phyloP scores from a whole-genome alignment of 2,329 filamentous ascomycete genomes.

The Microsporum ferrugineum region DNA sequence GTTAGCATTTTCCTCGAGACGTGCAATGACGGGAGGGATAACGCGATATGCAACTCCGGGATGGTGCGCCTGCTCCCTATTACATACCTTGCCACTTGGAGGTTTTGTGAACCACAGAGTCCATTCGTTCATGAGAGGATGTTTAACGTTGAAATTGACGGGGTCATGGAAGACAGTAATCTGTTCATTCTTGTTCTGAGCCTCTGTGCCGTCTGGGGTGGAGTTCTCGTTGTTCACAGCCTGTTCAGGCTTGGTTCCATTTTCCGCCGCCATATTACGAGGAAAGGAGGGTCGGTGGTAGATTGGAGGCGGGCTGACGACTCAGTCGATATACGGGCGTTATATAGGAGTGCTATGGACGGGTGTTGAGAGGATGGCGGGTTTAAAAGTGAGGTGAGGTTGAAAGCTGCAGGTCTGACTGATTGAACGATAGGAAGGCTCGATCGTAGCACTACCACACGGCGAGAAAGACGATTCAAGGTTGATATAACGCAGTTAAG shows the following conservation, averaged over 20 bases:
- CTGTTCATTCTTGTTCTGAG: constrained; percentile 38
- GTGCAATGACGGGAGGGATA: neutral
- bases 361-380: neutral
- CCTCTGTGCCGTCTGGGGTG: constrained; percentile 40
- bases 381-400: neutral
- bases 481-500: neutral
- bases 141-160: constrained; percentile 99
- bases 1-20: constrained; percentile 8
- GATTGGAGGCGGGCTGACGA: neutral
- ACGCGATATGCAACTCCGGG: neutral
- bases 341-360: neutral
- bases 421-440: constrained; percentile 9
- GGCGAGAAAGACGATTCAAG: constrained; percentile 2
- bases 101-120: constrained; percentile 99
- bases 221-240: constrained; percentile 43
- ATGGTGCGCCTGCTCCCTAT: neutral
- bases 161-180: constrained; percentile 97
- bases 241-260: constrained; percentile 24
- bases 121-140: constrained; percentile 94
- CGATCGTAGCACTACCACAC: constrained; percentile 7
- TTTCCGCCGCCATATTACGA: constrained; percentile 29
- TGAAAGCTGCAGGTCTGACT: neutral
- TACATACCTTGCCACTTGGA: constrained; percentile 74
- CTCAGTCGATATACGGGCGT: neutral
- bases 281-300: neutral